These are phyloP conservation scores for Byssochlamys sp. DNA, from an alignment of 2,329 filamentous ascomycete genomes.

Conservation along the genomic window DNA sequence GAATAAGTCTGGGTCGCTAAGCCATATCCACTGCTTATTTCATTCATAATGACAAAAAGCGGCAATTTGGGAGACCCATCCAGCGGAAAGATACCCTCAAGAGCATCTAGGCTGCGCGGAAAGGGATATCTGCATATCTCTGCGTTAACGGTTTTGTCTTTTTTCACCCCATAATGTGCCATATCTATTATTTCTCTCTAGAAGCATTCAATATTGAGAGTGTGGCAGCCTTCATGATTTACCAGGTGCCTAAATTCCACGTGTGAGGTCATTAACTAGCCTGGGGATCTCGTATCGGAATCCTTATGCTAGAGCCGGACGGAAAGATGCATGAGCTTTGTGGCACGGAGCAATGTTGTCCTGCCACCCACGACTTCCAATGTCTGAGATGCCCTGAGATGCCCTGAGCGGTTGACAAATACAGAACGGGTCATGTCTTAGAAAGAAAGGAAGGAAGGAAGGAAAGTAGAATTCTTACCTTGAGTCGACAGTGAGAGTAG, in stretches of 20 bases:
- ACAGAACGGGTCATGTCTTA: background rate
- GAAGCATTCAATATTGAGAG: background rate
- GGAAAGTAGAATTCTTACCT: background rate
- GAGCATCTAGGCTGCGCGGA: background rate
- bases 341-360: background rate
- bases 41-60: background rate
- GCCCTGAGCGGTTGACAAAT: background rate
- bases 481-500: background rate
- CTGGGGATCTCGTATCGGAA: background rate
- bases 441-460: background rate
- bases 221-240: background rate
- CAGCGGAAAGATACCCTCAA: background rate
- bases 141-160: background rate
- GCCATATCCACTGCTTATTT: background rate
- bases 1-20: background rate
- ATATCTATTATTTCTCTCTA: background rate
- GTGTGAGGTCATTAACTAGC: background rate
- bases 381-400: background rate
- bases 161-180: background rate
- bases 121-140: background rate
- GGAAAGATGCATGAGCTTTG: background rate
- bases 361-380: background rate
- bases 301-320: background rate
- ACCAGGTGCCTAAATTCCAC: background rate
- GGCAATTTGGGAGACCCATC: background rate